Conservation (phyloP, 768 basidiomycete genomes). For the Pisolithus orientalis region DNA sequence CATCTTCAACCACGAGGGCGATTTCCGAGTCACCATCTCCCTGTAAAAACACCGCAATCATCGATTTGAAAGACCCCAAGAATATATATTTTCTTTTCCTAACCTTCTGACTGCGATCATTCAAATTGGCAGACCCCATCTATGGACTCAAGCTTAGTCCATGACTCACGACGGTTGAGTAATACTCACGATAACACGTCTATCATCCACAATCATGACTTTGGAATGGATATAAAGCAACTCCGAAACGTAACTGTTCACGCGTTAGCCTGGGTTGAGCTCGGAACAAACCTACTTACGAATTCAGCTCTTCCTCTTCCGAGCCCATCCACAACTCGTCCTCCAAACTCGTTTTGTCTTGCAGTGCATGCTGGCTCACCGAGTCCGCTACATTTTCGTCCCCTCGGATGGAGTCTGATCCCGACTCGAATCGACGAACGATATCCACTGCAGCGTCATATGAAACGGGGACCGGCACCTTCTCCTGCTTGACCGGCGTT, state of each 20-base stretch:
- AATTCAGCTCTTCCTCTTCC: constrained; percentile 74
- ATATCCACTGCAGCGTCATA: constrained; percentile 64
- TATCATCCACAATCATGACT: constrained; percentile 93
- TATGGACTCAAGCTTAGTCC: constrained; percentile 19
- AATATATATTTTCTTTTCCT: not conserved
- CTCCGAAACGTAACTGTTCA: constrained; percentile 70
- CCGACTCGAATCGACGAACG: constrained; percentile 66
- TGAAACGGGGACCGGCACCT: constrained; percentile 59
- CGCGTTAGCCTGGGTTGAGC: constrained; percentile 5
- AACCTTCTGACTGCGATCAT: constrained; percentile 80
- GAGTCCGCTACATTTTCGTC: constrained; percentile 67
- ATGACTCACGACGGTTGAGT: not conserved
- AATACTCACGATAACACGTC: constrained; percentile 71
- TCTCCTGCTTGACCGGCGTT: constrained; percentile 47
- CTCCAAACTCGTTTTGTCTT: constrained; percentile 51
- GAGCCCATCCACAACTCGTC: constrained; percentile 84
- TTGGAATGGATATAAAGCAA: constrained; percentile 81
- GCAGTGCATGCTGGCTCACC: constrained; percentile 75
- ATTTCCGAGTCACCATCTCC: constrained; percentile 97
- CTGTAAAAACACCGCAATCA: constrained; percentile 27
- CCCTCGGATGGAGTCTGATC: constrained; percentile 45
- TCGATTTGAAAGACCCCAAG: not conserved
- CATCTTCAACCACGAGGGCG: constrained; percentile 86
- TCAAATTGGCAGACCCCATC: constrained; percentile 94
- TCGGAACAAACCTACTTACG: constrained; percentile 42